phyloP scores from a whole-genome alignment of 768 basidiomycete genomes.

The Sutorius australiensis region DNA sequence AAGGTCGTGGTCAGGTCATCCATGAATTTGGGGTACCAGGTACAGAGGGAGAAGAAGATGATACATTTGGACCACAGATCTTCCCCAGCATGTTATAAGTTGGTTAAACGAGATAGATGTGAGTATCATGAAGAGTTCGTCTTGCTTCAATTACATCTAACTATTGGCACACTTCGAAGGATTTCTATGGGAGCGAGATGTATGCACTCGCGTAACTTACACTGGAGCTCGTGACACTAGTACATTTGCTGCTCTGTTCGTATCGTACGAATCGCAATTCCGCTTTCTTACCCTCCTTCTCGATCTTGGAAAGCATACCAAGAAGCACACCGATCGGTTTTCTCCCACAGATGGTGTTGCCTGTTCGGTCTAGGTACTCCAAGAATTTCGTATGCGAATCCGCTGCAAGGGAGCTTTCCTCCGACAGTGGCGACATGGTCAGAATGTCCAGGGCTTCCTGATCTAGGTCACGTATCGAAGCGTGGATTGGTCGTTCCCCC shows the following conservation, averaged over 20 bases:
- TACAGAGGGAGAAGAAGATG: conserved; percentile 55
- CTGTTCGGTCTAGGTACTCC: conserved; percentile 64
- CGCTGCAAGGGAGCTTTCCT: conserved; percentile 38
- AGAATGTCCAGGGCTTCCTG: conserved; percentile 80
- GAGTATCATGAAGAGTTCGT: not conserved
- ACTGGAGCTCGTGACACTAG: conserved; percentile 70
- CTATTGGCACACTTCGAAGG: conserved; percentile 2
- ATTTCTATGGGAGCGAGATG: conserved; percentile 45
- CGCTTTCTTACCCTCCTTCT: conserved; percentile 34
- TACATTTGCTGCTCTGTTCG: conserved; percentile 84
- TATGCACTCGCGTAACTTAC: conserved; percentile 97
- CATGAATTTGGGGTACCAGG: conserved; percentile 67
- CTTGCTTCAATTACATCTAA: not conserved
- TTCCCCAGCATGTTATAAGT: conserved; percentile 18
- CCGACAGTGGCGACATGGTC: conserved; percentile 49
- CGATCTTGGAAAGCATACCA: conserved; percentile 64
- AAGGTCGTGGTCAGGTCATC: conserved; percentile 48
- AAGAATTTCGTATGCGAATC: conserved; percentile 61
- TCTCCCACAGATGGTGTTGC: conserved; percentile 96
- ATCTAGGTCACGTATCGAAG: conserved; percentile 81
- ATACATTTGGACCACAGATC: conserved; percentile 52
- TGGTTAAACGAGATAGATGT: not conserved
- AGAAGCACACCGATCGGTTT: conserved; percentile 94
- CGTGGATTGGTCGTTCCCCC: conserved; percentile 63
- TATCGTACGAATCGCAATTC: conserved; percentile 83